Evolutionary conservation across 129 eudicot genomes (phyloP), one percentile per base, ranked within the genome.

Genomic region (Silybum marianum): DNA sequence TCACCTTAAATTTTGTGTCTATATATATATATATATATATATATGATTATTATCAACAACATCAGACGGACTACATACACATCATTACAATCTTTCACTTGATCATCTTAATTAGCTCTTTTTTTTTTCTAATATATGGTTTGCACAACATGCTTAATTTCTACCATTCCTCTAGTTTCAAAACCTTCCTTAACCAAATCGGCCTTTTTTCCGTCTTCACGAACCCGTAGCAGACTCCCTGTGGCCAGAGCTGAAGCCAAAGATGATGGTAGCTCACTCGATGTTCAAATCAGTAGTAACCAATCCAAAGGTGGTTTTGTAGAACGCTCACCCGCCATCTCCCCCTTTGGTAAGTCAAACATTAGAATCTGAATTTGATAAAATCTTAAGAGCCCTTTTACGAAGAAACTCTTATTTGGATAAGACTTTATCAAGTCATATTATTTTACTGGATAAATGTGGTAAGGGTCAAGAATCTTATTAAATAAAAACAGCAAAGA

Each of bases 161-260:
- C 79, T 63, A 46, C 87, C 38, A 34, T 81, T 13, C 84, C 87
- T 14, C 21, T 86, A 7, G 70, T 76, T 10, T 18, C 87, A 19
- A 81, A 67, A 9, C 38, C 74, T 8, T 73, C 77, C 18, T 32
- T 32, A 32, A 58, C 32, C 51, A 86, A 80, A 75, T 11, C 84
- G 8, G 26, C 76, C 38, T 83, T 79, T 73, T 74, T 87, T 46
- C 87, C 90, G 24, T 32, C 63, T 58, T 30, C 83, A 39, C 78
- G 82, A 69, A 72, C 72, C 54, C 73, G 40, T 40, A 38, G 40
- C 51, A 7, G 65, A 58, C 19, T 73, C 38, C 0, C 84, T 3
- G 68, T 51, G 0, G 78, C 86, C 0, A 73, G 40, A 85, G 97
- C 97, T 78, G 93, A 93, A 65, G 78, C 88, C 30, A 78, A 76